Evolutionary conservation across 1,284 basidiomycete species (phyloP).

Genomic region (Amylostereum chailletii): DNA sequence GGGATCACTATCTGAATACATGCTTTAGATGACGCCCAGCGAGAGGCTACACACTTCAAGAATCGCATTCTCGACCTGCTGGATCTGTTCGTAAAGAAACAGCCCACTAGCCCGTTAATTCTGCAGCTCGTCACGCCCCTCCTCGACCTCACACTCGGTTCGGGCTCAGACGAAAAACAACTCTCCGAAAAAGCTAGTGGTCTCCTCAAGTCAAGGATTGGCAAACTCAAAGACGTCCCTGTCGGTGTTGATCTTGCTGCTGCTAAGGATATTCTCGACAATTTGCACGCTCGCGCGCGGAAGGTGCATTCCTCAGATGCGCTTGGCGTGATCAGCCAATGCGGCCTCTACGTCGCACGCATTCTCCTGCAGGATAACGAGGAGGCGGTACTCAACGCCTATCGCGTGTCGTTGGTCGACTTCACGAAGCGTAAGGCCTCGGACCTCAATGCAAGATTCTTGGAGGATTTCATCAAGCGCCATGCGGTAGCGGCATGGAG

Average conservation of each 20-base stretch:
- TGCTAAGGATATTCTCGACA: constrained; percentile 43
- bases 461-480: constrained; percentile 73
- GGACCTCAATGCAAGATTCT: constrained; percentile 65
- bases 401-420: constrained; percentile 66
- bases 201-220: constrained; percentile 68
- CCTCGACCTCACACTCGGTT: constrained; percentile 60
- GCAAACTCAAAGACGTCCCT: constrained; percentile 68
- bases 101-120: constrained; percentile 59
- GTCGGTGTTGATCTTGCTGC: constrained; percentile 36
- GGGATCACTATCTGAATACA: too few relatives aligned
- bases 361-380: constrained; percentile 40
- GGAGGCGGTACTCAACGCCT: constrained; percentile 41
- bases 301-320: constrained; percentile 61
- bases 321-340: constrained; percentile 54
- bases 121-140: constrained; percentile 71
- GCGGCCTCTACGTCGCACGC: constrained; percentile 68
- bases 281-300: constrained; percentile 70
- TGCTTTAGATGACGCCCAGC: constrained; percentile 44
- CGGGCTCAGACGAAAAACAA: constrained; percentile 73
- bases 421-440: constrained; percentile 81
- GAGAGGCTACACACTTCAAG: constrained; percentile 90
- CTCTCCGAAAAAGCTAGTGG: constrained; percentile 80
- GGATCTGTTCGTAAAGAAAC: constrained; percentile 75
- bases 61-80: constrained; percentile 90
- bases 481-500: constrained; percentile 64